Evolutionary conservation across 176 grass and related monocot species (phyloP).

Genomic region (Oryza australiensis): DNA sequence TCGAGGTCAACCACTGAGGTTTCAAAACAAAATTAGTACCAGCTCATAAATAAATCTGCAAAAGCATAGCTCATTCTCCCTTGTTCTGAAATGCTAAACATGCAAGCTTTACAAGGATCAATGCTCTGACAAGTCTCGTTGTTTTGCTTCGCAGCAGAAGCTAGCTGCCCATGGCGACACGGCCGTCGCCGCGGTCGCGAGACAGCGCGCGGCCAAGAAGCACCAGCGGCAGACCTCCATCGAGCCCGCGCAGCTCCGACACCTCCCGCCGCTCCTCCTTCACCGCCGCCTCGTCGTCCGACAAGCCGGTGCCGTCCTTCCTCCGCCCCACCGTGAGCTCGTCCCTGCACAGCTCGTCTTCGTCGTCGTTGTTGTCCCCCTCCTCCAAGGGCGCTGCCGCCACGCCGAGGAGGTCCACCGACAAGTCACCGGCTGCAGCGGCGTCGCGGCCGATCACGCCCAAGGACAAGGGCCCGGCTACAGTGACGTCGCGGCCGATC

Average conservation of each 20-base stretch:
- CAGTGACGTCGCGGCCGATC: background rate
- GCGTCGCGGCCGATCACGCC: slow-evolving; percentile 20
- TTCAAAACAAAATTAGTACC: background rate
- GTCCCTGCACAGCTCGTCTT: slow-evolving; percentile 46
- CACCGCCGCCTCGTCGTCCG: slow-evolving; percentile 1
- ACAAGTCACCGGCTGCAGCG: slow-evolving; percentile 12
- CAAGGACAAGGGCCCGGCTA: background rate
- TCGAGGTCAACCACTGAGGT: slow-evolving; percentile 29
- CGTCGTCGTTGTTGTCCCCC: background rate
- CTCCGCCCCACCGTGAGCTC: slow-evolving; percentile 61
- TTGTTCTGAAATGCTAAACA: background rate
- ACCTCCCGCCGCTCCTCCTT: slow-evolving; percentile 14
- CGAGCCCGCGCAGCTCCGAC: slow-evolving; percentile 32
- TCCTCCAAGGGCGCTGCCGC: slow-evolving; percentile 4
- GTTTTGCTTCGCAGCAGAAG: slow-evolving; percentile 26
- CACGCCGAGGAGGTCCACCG: slow-evolving; percentile 11
- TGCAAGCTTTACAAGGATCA: background rate
- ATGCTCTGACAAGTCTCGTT: background rate
- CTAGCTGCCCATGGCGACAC: slow-evolving; percentile 42
- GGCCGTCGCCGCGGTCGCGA: slow-evolving; percentile 43
- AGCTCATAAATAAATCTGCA: background rate
- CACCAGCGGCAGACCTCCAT: slow-evolving; percentile 35
- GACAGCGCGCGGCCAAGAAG: slow-evolving; percentile 46
- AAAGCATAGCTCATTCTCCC: background rate
- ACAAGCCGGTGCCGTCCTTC: slow-evolving; percentile 55